Base-by-base conservation (phyloP, 345 rosid genomes). In the Ceriops tagal region DNA sequence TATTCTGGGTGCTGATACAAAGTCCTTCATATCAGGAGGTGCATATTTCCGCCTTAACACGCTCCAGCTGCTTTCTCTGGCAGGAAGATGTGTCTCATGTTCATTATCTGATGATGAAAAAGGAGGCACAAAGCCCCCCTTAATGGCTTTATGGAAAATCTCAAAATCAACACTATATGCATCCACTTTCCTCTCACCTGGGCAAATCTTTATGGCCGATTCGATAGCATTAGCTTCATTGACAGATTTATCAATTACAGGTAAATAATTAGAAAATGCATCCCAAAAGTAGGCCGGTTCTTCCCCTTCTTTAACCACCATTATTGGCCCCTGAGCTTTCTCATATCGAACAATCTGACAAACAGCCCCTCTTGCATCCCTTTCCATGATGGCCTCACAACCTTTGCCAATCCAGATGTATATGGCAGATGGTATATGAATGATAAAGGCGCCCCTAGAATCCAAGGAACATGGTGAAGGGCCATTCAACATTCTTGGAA, bases 361-460 rank as follows among this genome's bases (percentile, higher is more conserved):
- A 66, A 88, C 98, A 67, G 97, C 92, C 47, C 92, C 98, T 76
- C 90, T 87, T 19, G 98, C 97, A 87, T 96, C 99, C 77, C 91
- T 85, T 82, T 96, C 99, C 97, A 96, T 92, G 65, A 90, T 86
- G 56, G 82, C 70, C 39, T 88, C 97, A 57, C 99, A 96, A 20
- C 66, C 77, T 81, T 81, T 87, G 58, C 99, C 99, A n/a, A 96
- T 73, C 99, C 99, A 96, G 59, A 92, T 78, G 82, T 90, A 92
- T 62, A 96, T 79, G 53, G 93, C 84, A 49, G 91, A 81, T 67
- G 99, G 95, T 62, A 96, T 74, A 20, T 96, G 99, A 77, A 90
- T 77, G 73, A 96, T 88, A 71, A 96, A 96, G 62, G 97, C 95
- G 66, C 99, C 99, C 82, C 99, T 90, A 62, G 99, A 96, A 83